Base-by-base conservation (phyloP, 2,329 filamentous ascomycete genomes). In the Pestalotiopsis sp. region DNA sequence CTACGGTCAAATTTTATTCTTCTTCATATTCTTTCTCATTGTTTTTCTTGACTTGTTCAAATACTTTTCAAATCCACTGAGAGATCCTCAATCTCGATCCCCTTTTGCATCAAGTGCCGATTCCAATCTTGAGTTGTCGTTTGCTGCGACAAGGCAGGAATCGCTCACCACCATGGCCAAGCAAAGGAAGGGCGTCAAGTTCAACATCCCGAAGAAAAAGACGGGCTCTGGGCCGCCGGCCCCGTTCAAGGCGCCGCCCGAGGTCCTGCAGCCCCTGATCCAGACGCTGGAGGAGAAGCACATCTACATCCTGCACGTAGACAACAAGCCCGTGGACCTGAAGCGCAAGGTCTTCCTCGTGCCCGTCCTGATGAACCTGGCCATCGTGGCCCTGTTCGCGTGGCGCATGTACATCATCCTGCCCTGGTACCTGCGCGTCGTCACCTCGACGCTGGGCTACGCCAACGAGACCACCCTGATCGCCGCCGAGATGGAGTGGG, bases 291-390 rank as follows among this genome's bases (percentile, higher is more conserved):
- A 89, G 68, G 83, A 86, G 67, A 81, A 86, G 67, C 89, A 93
- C 78, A 86, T 97, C 77, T 97, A 98, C 85, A 87, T 98, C 74
- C 86, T 91, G 38, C 94, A 97, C 82, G 84, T 97, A 79, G 94
- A 98, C 83, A 82, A 81, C 69, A 89, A 91, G 70, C 89, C 90
- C 0, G 79, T 81, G 22, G 84, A 85, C 35, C 89, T 94, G 81
- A 98, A 98, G 81, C 88, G 88, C 77, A 92, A 93, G 75, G 91
- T 97, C 74, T 98, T 97, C 80, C 74, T 89, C 61, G 89, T 97
- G 0, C 94, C 94, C 17, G 85, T 94, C 20, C 78, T 89, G 20
- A 89, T 97, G 80, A 98, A 98, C 79, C 67, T 91, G 40, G 80
- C 82, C 72, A 89, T 98, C 67, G 82, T 85, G 9, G 75, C 84